phyloP scores from a whole-genome alignment of 176 grass and related monocot genomes.

The Saccharum spontaneum region DNA sequence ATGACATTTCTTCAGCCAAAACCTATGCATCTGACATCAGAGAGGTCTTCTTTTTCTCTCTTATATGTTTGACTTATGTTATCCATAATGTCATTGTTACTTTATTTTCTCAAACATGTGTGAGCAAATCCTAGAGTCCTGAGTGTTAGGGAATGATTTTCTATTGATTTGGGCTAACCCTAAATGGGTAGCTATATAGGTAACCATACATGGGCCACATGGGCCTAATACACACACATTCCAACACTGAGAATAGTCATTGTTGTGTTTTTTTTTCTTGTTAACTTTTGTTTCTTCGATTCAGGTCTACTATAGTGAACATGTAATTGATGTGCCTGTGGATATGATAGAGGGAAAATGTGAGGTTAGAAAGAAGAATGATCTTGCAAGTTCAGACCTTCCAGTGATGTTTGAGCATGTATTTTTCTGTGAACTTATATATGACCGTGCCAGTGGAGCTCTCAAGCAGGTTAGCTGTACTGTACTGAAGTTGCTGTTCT shows the following conservation, averaged over 20 bases:
- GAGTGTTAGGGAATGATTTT: too few relatives aligned
- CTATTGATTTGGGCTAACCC: too few relatives aligned
- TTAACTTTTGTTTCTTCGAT: slow-evolving; percentile 42
- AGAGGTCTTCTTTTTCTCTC: slow-evolving; percentile 58
- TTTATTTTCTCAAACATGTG: slow-evolving; percentile 7
- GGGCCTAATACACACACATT: too few relatives aligned
- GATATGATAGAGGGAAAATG: slow-evolving; percentile 94
- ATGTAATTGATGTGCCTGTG: slow-evolving; percentile 67
- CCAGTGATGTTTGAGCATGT: slow-evolving; percentile 34
- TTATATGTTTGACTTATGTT: slow-evolving; percentile 18
- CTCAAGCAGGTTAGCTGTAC: too few relatives aligned
- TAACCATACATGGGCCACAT: too few relatives aligned
- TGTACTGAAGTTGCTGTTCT: too few relatives aligned
- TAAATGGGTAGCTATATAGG: too few relatives aligned
- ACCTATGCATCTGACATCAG: slow-evolving; percentile 90
- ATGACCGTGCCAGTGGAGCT: too few relatives aligned
- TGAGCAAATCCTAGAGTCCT: background rate
- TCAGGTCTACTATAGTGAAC: slow-evolving; percentile 97
- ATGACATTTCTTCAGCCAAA: slow-evolving; percentile 85
- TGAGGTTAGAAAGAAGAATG: slow-evolving; percentile 79
- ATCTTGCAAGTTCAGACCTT: slow-evolving; percentile 66
- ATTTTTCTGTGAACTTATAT: too few relatives aligned
- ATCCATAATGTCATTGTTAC: slow-evolving; percentile 14
- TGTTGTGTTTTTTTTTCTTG: slow-evolving; percentile 18
- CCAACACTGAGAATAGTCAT: slow-evolving; percentile 29